Evolutionary conservation across 2,329 filamentous ascomycete species (phyloP).

Genomic region (Zymoseptoria pseudotritici): DNA sequence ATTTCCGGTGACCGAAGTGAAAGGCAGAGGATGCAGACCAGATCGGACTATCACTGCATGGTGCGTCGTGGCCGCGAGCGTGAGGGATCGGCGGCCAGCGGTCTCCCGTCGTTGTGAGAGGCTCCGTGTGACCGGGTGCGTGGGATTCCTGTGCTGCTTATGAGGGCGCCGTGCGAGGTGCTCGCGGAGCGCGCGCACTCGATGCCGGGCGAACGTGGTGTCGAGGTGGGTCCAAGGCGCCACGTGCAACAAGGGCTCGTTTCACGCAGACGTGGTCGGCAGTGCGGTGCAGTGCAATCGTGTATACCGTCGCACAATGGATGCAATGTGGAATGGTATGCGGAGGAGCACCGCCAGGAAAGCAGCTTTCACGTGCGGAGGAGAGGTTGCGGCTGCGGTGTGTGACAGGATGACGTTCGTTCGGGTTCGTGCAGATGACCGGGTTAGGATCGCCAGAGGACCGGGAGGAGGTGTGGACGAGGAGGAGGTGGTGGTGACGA

Average conservation of each 20-base stretch:
- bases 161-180: not conserved
- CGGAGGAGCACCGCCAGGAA: not conserved
- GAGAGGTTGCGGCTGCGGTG: not conserved
- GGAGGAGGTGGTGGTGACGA: not conserved
- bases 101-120: not conserved
- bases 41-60: not conserved
- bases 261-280: not conserved
- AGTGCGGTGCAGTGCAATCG: not conserved
- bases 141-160: not conserved
- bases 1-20: slow-evolving; percentile 43
- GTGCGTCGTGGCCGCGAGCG: not conserved
- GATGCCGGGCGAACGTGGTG: not conserved
- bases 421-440: not conserved
- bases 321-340: not conserved
- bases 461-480: not conserved
- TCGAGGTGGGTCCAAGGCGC: not conserved
- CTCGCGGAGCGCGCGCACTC: not conserved
- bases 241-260: not conserved
- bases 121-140: not conserved
- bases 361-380: not conserved
- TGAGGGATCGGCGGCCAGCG: not conserved
- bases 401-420: not conserved
- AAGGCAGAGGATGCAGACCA: not conserved
- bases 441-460: not conserved
- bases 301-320: not conserved